Percentiles rank a stretch among this genome's conserved stretches.
These are phyloP conservation scores for Malus orientalis DNA, from an alignment of 306 rosid genomes.

Conservation along the genomic window DNA sequence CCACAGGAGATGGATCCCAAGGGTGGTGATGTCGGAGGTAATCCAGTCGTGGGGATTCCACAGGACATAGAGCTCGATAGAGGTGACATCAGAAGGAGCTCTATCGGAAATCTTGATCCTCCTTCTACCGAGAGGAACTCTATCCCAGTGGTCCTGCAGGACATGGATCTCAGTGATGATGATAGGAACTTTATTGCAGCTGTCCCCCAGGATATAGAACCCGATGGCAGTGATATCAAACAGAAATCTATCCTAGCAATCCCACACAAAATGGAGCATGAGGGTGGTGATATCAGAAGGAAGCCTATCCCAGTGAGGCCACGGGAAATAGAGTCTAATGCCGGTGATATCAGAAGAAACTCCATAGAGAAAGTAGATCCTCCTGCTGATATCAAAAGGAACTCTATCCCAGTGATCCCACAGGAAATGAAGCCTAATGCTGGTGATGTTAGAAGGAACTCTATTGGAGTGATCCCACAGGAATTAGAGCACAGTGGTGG, in stretches of 20 bases:
- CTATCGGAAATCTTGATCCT: not conserved
- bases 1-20: constrained; percentile 1
- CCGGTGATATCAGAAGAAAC: not conserved
- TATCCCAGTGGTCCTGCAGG: not conserved
- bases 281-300: not conserved
- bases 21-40: not conserved
- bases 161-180: not conserved
- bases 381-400: not conserved
- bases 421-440: not conserved
- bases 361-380: not conserved
- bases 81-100: not conserved
- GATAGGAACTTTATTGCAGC: not conserved
- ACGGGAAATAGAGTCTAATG: not conserved
- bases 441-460: constrained; percentile 9
- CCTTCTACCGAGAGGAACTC: not conserved
- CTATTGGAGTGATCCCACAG: not conserved
- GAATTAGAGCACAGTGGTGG: not conserved
- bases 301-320: not conserved
- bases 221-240: not conserved
- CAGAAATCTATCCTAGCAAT: not conserved
- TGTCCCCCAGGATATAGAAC: not conserved
- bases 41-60: not conserved
- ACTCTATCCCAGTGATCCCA: constrained; percentile 1
- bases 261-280: not conserved
- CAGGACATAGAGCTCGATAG: not conserved